A percentile compares a stretch with the other conserved stretches of the same genome.
Evolutionary conservation across 768 basidiomycete species (phyloP).

Genomic region (Serendipita sp.): DNA sequence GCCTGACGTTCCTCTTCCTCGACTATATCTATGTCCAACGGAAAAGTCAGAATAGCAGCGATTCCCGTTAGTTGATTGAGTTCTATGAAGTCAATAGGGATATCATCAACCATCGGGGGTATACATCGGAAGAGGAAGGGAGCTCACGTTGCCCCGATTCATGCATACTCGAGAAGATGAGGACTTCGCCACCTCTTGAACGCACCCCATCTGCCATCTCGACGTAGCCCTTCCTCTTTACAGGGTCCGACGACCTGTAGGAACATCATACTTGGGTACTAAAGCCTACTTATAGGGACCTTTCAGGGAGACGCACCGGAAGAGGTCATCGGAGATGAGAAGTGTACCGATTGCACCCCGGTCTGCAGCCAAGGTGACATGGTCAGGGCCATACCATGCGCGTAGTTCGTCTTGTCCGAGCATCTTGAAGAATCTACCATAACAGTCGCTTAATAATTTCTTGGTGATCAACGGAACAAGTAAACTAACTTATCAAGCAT

Average conservation of each 20-base stretch:
- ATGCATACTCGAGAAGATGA: constrained; percentile 99
- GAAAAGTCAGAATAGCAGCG: constrained; percentile 90
- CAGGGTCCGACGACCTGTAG: constrained; percentile 62
- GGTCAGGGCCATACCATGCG: constrained; percentile 96
- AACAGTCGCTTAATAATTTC: background rate
- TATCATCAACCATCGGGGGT: background rate
- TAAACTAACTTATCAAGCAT: constrained; percentile 62
- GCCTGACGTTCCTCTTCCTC: constrained; percentile 82
- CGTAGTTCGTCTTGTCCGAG: constrained; percentile 84
- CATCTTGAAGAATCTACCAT: constrained; percentile 88
- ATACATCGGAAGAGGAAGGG: background rate
- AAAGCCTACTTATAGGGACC: background rate
- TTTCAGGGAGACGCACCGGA: constrained; percentile 39
- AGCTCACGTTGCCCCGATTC: constrained; percentile 89
- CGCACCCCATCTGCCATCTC: constrained; percentile 76
- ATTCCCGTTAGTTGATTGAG: constrained; percentile 92
- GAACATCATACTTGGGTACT: background rate
- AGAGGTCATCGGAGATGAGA: constrained; percentile 87
- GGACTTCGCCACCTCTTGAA: constrained; percentile 76
- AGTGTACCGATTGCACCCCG: constrained; percentile 88
- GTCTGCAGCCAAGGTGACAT: constrained; percentile 81
- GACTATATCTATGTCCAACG: constrained; percentile 86
- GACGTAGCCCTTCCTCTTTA: constrained; percentile 69
- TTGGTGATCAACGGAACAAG: too few species aligned
- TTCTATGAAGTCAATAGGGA: constrained; percentile 32